Evolutionary conservation across 306 rosid species (phyloP).

Genomic region (Leucaena leucocephala): DNA sequence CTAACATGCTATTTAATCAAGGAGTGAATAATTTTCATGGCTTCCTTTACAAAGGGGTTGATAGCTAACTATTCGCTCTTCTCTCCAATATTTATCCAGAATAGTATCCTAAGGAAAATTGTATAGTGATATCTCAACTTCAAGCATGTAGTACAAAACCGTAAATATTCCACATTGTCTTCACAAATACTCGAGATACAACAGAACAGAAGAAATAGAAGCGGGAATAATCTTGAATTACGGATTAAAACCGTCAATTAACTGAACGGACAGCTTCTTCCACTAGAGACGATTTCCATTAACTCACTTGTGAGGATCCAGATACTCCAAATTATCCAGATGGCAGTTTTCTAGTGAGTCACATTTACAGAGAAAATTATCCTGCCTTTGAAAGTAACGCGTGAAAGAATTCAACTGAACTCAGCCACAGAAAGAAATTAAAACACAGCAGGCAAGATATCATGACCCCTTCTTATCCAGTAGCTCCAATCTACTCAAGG

Average conservation of each 20-base stretch:
- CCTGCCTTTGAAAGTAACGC: not conserved
- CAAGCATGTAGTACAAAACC: not conserved
- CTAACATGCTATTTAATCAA: not conserved
- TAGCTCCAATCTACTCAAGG: not conserved
- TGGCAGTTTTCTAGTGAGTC: not conserved
- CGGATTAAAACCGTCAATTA: not conserved
- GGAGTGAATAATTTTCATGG: not conserved
- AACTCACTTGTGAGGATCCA: not conserved
- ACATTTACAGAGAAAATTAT: not conserved
- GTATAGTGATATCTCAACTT: not conserved
- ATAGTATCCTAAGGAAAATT: too few relatives aligned
- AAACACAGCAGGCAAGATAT: not conserved
- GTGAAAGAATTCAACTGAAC: not conserved
- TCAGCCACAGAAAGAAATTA: not conserved
- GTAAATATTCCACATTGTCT: not conserved
- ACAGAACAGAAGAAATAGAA: not conserved
- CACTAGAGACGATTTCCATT: not conserved
- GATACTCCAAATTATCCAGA: not conserved
- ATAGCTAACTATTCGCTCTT: not conserved
- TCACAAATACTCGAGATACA: not conserved
- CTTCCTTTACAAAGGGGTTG: not conserved
- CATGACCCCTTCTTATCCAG: not conserved
- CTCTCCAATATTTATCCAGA: too few relatives aligned
- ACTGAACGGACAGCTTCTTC: not conserved
- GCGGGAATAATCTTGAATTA: not conserved